phyloP scores from a whole-genome alignment of 1,284 basidiomycete species.

The Entoloma clypeatum region DNA sequence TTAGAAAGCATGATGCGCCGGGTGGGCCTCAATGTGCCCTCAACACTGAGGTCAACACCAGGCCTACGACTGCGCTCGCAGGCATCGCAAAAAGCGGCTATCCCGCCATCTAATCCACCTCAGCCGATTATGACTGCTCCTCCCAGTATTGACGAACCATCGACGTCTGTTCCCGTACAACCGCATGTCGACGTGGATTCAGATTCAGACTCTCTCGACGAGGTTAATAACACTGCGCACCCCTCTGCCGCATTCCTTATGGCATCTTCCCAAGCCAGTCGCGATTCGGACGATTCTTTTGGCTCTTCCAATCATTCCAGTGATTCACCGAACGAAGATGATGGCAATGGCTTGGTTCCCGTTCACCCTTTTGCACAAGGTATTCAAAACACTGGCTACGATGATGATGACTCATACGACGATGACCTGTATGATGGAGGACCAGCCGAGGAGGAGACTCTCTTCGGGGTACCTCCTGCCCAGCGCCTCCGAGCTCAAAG shows the following conservation, averaged over 20 bases:
- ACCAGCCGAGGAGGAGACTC: constrained; percentile 51
- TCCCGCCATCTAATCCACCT: background rate
- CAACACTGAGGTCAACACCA: constrained; percentile 24
- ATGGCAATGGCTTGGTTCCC: constrained; percentile 35
- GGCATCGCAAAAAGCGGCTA: constrained; percentile 7
- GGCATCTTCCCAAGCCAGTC: constrained; percentile 35
- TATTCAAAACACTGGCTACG: constrained; percentile 36
- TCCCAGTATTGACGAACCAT: constrained; percentile 12
- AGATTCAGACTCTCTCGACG: constrained; percentile 47
- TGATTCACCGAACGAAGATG: constrained; percentile 46
- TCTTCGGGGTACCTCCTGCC: constrained; percentile 62
- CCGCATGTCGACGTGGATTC: constrained; percentile 31
- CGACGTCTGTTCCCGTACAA: constrained; percentile 21
- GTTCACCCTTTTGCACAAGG: constrained; percentile 54
- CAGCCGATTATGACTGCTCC: constrained; percentile 3
- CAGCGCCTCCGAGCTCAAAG: constrained; percentile 33
- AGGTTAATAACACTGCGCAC: constrained; percentile 46
- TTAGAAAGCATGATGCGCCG: constrained; percentile 40
- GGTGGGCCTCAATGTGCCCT: constrained; percentile 29
- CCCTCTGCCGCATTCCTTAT: constrained; percentile 60
- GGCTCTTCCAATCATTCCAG: constrained; percentile 47
- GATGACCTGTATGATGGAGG: constrained; percentile 48
- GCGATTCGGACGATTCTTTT: constrained; percentile 49
- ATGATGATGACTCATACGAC: constrained; percentile 47
- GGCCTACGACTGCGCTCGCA: constrained; percentile 25